Base-by-base conservation (phyloP, 345 rosid species). In the Melaleuca alternifolia region DNA sequence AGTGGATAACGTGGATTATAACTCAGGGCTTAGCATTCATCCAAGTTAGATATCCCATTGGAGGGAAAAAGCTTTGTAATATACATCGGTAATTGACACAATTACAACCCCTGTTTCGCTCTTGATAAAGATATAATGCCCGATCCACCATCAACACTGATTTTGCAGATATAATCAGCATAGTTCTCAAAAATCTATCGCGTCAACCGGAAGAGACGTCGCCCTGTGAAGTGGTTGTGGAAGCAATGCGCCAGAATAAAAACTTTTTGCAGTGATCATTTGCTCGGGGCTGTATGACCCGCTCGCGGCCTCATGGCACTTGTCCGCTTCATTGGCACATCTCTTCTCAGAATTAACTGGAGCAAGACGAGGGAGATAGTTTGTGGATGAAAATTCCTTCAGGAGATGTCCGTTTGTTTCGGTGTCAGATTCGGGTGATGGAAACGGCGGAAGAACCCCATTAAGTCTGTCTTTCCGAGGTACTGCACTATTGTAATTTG, bases 141-240 rank as follows among this genome's bases (percentile, higher is more conserved):
- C 7, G 5, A 18, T 71, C 24, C 44, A 71, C 26, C 13, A 0
- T 18, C 81, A 13, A 71, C 81, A 18, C 81, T 10, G 48, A 10
- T 9, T 7, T 33, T 71, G 81, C 20, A 37, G 48, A 18, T 37
- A 28, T 46, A 8, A 51, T 48, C 83, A 48, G 81, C n/a, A 82
- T 21, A 56, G 50, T 81, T 21, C 52, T 90, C 88, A 97, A 41
- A 96, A 90, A 89, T 96, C 96, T 62, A 94, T 92, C 10, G 98
- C 94, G 87, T 96, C 99, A 7, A 96, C 98, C 1, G 99, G 98
- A 83, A 97, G 99, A 48, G 99, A 96, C 77, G 96, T 92, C 26
- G 99, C 93, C 84, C 98, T 88, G 61, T 92, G 92, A 82, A 97
- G 95, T 50, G 93, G 90, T 46, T 91, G 91, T 15, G 94, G 95